phyloP scores from a whole-genome alignment of 768 basidiomycete species.

The Amanita thiersii region DNA sequence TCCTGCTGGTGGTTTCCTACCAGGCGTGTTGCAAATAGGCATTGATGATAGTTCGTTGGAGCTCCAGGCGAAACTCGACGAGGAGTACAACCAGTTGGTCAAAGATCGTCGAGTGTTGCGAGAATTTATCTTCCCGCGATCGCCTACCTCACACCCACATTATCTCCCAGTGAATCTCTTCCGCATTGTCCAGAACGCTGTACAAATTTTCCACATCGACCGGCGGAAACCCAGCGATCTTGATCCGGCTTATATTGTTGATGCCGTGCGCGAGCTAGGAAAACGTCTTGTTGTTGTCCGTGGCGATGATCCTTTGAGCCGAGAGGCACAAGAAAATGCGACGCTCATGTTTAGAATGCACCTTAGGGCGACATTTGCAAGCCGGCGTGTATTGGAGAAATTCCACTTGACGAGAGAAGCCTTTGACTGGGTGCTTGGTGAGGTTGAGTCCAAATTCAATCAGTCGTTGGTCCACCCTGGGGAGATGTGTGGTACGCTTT shows the following conservation, averaged over 20 bases:
- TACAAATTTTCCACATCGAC: slow-evolving; percentile 97
- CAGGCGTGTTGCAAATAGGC: slow-evolving; percentile 77
- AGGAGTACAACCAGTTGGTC: slow-evolving; percentile 47
- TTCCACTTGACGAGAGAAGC: slow-evolving; percentile 87
- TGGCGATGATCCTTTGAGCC: slow-evolving; percentile 68
- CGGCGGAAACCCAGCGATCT: slow-evolving; percentile 89
- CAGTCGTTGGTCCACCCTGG: slow-evolving; percentile 87
- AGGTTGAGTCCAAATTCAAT: slow-evolving; percentile 95
- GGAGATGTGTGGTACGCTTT: slow-evolving; percentile 98
- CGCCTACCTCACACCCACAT: slow-evolving; percentile 62
- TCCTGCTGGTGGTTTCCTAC: slow-evolving; percentile 68
- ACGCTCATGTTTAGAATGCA: slow-evolving; percentile 93
- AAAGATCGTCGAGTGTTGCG: slow-evolving; percentile 78
- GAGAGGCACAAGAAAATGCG: slow-evolving; percentile 79
- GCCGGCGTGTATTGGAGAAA: slow-evolving; percentile 81
- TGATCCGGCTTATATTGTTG: slow-evolving; percentile 80
- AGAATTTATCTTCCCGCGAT: slow-evolving; percentile 74
- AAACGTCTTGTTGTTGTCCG: slow-evolving; percentile 82
- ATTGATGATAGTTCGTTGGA: slow-evolving; percentile 80
- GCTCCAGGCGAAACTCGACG: slow-evolving; percentile 79
- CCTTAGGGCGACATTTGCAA: slow-evolving; percentile 79
- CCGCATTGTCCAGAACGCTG: slow-evolving; percentile 92
- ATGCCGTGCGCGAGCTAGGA: slow-evolving; percentile 65
- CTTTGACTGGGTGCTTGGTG: slow-evolving; percentile 96
- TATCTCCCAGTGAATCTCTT: slow-evolving; percentile 94